phyloP scores from a whole-genome alignment of 805 yeast species.

The Wickerhamiella australiensis region DNA sequence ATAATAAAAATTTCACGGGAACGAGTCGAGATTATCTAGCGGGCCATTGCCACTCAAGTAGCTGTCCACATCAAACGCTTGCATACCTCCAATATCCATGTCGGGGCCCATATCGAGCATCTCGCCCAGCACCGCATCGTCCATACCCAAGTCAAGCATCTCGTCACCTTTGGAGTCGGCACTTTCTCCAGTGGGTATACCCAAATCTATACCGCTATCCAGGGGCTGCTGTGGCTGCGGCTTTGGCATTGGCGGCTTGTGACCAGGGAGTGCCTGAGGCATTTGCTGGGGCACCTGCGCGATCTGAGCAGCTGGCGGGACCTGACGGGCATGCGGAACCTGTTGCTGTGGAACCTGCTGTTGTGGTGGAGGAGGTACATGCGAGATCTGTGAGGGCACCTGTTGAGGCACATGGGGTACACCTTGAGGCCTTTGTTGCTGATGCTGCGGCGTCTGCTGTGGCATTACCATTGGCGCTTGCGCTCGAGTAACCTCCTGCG shows the following conservation, averaged over 20 bases:
- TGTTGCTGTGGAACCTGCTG: too few relatives aligned
- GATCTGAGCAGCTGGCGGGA: background rate
- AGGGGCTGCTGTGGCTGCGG: background rate
- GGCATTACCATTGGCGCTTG: background rate
- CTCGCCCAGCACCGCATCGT: constrained; percentile 8
- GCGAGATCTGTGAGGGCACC: background rate
- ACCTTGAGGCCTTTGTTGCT: background rate
- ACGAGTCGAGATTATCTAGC: constrained; percentile 6
- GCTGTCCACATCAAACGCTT: constrained; percentile 7
- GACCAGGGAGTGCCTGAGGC: background rate
- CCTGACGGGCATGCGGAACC: background rate
- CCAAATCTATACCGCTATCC: background rate
- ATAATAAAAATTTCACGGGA: constrained; percentile 3
- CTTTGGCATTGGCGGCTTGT: background rate
- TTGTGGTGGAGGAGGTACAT: too few relatives aligned
- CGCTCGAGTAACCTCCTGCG: background rate
- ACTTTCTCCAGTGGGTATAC: background rate
- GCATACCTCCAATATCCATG: constrained; percentile 7
- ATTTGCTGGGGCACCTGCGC: background rate
- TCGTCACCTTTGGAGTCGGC: background rate
- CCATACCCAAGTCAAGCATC: background rate
- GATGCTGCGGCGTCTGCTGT: background rate
- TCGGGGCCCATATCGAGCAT: constrained; percentile 5
- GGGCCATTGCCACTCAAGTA: constrained; percentile 1
- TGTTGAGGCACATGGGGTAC: background rate